Percentiles rank a stretch among this genome's conserved stretches.
Evolutionary conservation across 2,329 filamentous ascomycete genomes (phyloP).

Genomic region (Colletotrichum sp.): DNA sequence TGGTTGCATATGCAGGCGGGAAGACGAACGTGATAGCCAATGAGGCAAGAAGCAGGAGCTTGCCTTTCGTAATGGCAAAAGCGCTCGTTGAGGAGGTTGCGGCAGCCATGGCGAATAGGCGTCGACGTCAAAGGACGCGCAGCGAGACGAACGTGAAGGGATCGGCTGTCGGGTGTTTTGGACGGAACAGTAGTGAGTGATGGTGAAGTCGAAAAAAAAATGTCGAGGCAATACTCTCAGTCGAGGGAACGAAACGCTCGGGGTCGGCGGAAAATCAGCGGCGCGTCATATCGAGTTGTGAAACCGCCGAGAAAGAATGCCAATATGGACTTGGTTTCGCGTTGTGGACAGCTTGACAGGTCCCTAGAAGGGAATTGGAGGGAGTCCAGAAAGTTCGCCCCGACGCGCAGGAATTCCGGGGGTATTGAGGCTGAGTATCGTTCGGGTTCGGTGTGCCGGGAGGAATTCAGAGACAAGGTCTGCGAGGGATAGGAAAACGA

Average conservation of each 20-base stretch:
- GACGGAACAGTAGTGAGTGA: neutral
- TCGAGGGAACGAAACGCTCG: neutral
- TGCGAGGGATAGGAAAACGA: neutral
- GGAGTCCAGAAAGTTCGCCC: neutral
- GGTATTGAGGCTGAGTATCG: neutral
- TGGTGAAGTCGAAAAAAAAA: neutral
- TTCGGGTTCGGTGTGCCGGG: neutral
- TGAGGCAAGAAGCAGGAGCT: conserved; percentile 37
- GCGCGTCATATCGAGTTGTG: conserved; percentile 6
- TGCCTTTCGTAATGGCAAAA: conserved; percentile 38
- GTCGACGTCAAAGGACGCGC: neutral
- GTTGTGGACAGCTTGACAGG: neutral
- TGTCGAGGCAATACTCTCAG: neutral
- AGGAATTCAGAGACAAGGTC: neutral
- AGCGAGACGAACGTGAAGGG: neutral
- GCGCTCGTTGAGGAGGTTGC: conserved; percentile 14
- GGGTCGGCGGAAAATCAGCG: neutral
- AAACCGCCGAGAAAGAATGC: conserved; percentile 11
- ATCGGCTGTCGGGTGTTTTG: neutral
- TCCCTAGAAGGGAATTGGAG: neutral
- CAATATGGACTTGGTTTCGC: neutral
- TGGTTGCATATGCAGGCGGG: neutral
- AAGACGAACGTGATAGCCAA: conserved; percentile 42
- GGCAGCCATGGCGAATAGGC: conserved; percentile 16
- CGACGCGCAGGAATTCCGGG: neutral